Evolutionary conservation across 2,329 filamentous ascomycete genomes (phyloP), one percentile per base, ranked within the genome.

Genomic region (Magnaporthales sp.): DNA sequence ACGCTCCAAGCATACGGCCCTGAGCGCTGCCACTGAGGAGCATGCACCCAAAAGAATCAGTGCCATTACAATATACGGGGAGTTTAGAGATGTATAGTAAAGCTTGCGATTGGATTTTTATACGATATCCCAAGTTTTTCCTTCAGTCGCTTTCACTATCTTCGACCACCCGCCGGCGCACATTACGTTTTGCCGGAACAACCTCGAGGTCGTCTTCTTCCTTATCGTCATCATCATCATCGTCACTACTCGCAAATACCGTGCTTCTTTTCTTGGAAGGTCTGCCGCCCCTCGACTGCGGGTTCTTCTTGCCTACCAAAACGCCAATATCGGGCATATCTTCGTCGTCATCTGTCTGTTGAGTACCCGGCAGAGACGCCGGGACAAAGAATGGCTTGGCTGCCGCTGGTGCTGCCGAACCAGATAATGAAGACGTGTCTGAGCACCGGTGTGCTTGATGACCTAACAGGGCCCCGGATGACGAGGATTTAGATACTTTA

Each of bases 121-220:
- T 26, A 58, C 54, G 54, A 58, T 26, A 26, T 24, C 7, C 54
- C 24, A 58, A 13, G n/a, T 11, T 24, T 10, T 10, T 10, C 4
- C 26, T 24, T 46, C 64, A 67, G 22, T 68, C 69, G 26, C 68
- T 68, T 19, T 69, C 69, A 31, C 67, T 68, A 29, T 65, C 67
- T 15, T 67, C 26, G 46, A 67, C 58, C n/a, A 65, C 30, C 10
- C 61, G 67, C 54, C 65, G 66, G n/a, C 66, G 68, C 46, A 32
- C 27, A 22, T 19, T 22, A 24, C 31, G n/a, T 62, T 38, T 68
- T 38, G 46, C 2, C 31, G 38, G 66, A 4, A 19, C 2, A 11
- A 31, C 22, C 38, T 9, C n/a, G 11, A 64, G 15, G 4, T 24
- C 38, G 22, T 68, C 68, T 11, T 24, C 54, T 19, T 68, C 68